Evolutionary conservation across 2,329 filamentous ascomycete genomes (phyloP).

Genomic region (Tolypocladium endophyticum): DNA sequence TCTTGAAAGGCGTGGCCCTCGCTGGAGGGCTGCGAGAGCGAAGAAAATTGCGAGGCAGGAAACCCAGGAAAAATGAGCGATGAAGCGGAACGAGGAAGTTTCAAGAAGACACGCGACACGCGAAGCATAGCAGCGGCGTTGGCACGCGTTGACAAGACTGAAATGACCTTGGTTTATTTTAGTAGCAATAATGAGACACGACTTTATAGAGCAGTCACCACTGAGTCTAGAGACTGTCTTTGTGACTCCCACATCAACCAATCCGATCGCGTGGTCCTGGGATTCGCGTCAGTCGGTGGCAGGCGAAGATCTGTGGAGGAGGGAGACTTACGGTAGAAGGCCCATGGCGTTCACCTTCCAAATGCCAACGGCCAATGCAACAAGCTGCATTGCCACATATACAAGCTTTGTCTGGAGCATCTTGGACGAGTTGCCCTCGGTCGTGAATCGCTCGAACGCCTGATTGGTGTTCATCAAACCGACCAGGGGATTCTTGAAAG

Average conservation of each 20-base stretch:
- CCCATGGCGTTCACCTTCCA: constrained; percentile 99
- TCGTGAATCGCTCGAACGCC: constrained; percentile 87
- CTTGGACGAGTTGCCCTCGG: constrained; percentile 61
- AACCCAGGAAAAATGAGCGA: constrained; percentile 1
- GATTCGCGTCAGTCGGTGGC: not conserved
- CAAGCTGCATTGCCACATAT: constrained; percentile 77
- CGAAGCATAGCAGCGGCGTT: constrained; percentile 7
- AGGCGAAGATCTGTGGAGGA: not conserved
- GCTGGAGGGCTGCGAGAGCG: constrained; percentile 39
- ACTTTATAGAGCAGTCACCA: constrained; percentile 40
- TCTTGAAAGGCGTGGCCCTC: constrained; percentile 36
- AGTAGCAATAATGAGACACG: not conserved
- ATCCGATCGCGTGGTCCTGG: constrained; percentile 84
- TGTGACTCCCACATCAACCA: constrained; percentile 93
- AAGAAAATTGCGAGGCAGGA: constrained; percentile 12
- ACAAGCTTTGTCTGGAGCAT: constrained; percentile 77
- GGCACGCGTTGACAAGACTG: constrained; percentile 2
- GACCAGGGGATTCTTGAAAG: constrained; percentile 91
- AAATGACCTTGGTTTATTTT: not conserved
- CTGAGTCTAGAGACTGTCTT: constrained; percentile 56
- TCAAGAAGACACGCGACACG: not conserved
- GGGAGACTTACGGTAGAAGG: constrained; percentile 63
- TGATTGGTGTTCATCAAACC: constrained; percentile 74
- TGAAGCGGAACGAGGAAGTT: not conserved
- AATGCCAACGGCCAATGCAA: constrained; percentile 74